Evolutionary conservation across 2,329 filamentous ascomycete species (phyloP).

Genomic region (Pseudogymnoascus sp.): DNA sequence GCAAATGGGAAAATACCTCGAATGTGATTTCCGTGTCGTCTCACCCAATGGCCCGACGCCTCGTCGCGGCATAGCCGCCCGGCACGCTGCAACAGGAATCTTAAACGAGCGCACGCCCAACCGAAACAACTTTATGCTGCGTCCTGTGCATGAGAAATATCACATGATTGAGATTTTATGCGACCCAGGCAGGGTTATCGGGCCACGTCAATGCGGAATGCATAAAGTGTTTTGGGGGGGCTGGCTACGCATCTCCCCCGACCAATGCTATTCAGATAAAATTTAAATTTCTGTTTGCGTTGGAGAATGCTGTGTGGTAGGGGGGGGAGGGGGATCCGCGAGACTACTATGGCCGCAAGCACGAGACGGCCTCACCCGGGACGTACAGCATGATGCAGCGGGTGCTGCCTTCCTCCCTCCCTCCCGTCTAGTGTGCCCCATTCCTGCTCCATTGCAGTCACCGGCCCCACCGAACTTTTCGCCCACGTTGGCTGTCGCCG

Average conservation of each 20-base stretch:
- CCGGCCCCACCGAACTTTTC: neutral
- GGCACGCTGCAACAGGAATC: neutral
- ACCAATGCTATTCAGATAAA: neutral
- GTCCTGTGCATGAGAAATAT: neutral
- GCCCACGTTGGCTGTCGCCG: neutral
- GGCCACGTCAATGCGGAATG: neutral
- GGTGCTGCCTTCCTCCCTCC: neutral
- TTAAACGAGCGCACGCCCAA: neutral
- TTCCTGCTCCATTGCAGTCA: neutral
- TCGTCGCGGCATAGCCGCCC: constrained; percentile 1
- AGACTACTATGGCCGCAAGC: neutral
- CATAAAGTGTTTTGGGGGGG: neutral
- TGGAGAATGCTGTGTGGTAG: neutral
- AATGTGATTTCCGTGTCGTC: neutral
- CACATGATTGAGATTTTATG: constrained; percentile 4
- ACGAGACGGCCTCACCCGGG: neutral
- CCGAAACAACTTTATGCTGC: neutral
- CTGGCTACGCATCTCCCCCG: neutral
- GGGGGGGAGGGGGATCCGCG: neutral
- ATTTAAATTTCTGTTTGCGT: neutral
- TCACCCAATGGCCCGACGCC: neutral
- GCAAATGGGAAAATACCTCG: neutral
- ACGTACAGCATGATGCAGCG: neutral
- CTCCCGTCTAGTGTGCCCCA: neutral
- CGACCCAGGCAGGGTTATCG: neutral